phyloP scores from a whole-genome alignment of 257 asterid species.

The Orobanche coerulescens region DNA sequence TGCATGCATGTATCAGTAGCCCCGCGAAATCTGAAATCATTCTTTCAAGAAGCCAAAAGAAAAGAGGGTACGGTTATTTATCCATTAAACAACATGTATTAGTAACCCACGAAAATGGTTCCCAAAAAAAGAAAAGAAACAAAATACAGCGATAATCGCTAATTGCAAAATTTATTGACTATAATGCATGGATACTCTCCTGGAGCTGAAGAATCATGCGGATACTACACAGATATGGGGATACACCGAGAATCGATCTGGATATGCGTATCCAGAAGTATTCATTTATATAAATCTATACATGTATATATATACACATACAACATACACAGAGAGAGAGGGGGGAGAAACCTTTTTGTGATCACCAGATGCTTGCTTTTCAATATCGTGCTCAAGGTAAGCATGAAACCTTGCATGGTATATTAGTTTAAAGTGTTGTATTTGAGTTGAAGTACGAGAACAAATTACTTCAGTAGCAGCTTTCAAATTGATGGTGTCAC shows the following conservation, averaged over 20 bases:
- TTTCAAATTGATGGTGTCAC: conserved; percentile 40
- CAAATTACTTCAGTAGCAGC: conserved; percentile 91
- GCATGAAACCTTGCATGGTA: conserved; percentile 47
- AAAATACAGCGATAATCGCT: not conserved
- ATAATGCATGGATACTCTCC: too few relatives aligned
- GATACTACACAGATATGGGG: too few relatives aligned
- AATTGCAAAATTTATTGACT: not conserved
- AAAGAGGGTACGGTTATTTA: too few relatives aligned
- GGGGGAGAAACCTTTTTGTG: conserved; percentile 52
- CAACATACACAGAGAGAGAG: conserved; percentile 12
- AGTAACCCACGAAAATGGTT: not conserved
- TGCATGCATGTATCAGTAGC: too few relatives aligned
- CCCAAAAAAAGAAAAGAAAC: not conserved
- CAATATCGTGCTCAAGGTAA: conserved; percentile 76
- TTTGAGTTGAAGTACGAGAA: conserved; percentile 78
- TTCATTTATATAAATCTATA: too few relatives aligned
- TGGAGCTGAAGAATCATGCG: too few relatives aligned
- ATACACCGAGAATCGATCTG: too few relatives aligned
- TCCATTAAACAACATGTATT: conserved; percentile 2
- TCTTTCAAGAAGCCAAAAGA: too few relatives aligned
- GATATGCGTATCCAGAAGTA: too few relatives aligned
- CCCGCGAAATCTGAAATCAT: too few relatives aligned
- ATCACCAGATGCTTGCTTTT: conserved; percentile 55
- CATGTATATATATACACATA: too few relatives aligned
- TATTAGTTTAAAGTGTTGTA: conserved; percentile 68